Evolutionary conservation across 139 green algal species (phyloP).

Genomic region (Chara braunii): DNA sequence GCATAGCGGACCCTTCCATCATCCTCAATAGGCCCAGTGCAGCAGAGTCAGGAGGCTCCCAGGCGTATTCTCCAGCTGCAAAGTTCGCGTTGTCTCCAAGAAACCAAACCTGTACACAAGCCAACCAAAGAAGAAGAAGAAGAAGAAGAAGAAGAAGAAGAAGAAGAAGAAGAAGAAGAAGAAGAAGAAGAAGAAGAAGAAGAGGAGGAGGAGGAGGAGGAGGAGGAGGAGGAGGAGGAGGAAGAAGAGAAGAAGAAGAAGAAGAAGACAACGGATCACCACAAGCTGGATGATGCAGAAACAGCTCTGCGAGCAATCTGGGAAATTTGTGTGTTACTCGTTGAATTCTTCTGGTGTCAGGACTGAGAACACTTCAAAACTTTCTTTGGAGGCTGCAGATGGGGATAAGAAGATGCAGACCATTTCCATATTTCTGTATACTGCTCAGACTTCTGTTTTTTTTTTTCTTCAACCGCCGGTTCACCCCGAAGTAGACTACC

Average conservation of each 20-base stretch:
- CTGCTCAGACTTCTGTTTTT: no score
- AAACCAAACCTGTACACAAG: slow-evolving; percentile 29
- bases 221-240: neutral
- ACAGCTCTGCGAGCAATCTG: no score
- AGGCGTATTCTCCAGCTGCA: slow-evolving; percentile 38
- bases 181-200: neutral
- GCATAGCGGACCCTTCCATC: slow-evolving; percentile 20
- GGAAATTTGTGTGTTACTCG: no score
- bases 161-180: neutral
- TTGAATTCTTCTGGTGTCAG: no score
- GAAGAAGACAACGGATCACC: no score
- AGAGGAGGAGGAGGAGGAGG: neutral
- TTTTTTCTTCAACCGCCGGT: no score
- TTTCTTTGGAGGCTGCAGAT: no score
- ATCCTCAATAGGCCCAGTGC: slow-evolving; percentile 22
- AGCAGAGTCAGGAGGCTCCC: slow-evolving; percentile 20
- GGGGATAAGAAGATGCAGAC: no score
- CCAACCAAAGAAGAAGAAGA: neutral
- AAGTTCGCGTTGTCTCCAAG: slow-evolving; percentile 45
- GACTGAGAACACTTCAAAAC: no score
- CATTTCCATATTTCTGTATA: no score
- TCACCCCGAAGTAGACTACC: no score
- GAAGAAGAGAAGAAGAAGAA: neutral
- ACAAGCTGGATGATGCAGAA: no score
- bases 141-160: neutral